Base-by-base conservation (phyloP, 2,329 filamentous ascomycete genomes). In the Botrytis elliptica region DNA sequence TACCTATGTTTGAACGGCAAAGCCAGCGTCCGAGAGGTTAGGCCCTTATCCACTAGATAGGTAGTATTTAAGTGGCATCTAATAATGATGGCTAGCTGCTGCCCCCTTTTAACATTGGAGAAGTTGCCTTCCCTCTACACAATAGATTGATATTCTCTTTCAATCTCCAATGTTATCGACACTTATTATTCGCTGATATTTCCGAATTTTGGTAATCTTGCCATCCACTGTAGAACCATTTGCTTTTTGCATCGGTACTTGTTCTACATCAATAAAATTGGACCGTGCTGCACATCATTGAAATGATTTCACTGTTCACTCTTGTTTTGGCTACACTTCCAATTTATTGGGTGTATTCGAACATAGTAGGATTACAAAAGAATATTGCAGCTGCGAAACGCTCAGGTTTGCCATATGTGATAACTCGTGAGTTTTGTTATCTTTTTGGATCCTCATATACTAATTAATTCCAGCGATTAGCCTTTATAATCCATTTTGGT, bases 401-500 rank as follows among this genome's bases (percentile, higher is more conserved):
- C 73, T 85, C 84, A 25, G 86, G 87, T 9, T 77, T 90, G 71
- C 85, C 84, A 10, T 90, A 89, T 77, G 80, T 87, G 40, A 77
- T 90, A 63, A 79, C 84, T 40, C 88, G 88, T 90, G 81, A 77
- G 87, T 86, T 25, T 9, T 49, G 46, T 76, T 8, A 68, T 46
- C 7, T 9, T 9, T 55, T 55, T 8, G 7, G 36, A 16, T 29
- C 14, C 1, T 42, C 33, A 38, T 40, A 36, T 72, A 2, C 64
- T 73, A 25, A 77, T 57, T 8, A 6, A 79, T 60, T 49, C 8
- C 74, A 89, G 87, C 87, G 22, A 80, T 84, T 60, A 84, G 83
- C 33, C 84, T 86, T 1, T 86, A 88, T 78, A 87, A 85, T 76
- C 77, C 84, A 25, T 78, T 85, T 36, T 92, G 89, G 87, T 84